phyloP scores from a whole-genome alignment of 2,329 filamentous ascomycete species.

The Trematosphaeria pertusa region DNA sequence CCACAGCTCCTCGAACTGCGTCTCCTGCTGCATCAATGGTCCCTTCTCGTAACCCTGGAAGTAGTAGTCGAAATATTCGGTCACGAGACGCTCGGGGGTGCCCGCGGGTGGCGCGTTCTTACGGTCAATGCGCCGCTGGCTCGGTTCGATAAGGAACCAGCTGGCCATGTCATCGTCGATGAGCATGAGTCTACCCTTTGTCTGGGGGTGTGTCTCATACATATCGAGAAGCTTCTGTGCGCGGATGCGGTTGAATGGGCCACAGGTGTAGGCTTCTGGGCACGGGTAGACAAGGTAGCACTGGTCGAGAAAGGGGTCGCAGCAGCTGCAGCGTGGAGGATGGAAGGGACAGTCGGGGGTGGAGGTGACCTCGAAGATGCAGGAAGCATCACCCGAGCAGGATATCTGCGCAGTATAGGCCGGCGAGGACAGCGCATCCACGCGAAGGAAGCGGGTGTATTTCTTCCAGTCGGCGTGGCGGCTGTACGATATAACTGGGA shows the following conservation, averaged over 20 bases:
- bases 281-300: slow-evolving; percentile 29
- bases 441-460: slow-evolving; percentile 15
- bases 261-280: slow-evolving; percentile 11
- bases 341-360: slow-evolving; percentile 32
- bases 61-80: slow-evolving; percentile 18
- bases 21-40: slow-evolving; percentile 23
- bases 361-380: slow-evolving; percentile 20
- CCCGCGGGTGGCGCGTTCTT: background rate
- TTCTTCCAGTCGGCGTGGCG: slow-evolving; percentile 30
- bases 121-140: background rate
- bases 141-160: slow-evolving; percentile 15
- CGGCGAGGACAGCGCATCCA: slow-evolving; percentile 22
- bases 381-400: slow-evolving; percentile 17
- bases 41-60: slow-evolving; percentile 15
- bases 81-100: slow-evolving; percentile 18
- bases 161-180: slow-evolving; percentile 26
- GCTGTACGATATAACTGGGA: slow-evolving; percentile 12
- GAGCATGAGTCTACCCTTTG: slow-evolving; percentile 30
- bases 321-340: slow-evolving; percentile 21
- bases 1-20: slow-evolving; percentile 18
- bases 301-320: slow-evolving; percentile 26
- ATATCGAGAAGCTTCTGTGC: slow-evolving; percentile 24
- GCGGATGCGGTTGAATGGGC: slow-evolving; percentile 30
- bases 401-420: slow-evolving; percentile 8
- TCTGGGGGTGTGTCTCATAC: slow-evolving; percentile 22